Conservation (phyloP, 169 alveolate species). For the Fabrea salina region DNA sequence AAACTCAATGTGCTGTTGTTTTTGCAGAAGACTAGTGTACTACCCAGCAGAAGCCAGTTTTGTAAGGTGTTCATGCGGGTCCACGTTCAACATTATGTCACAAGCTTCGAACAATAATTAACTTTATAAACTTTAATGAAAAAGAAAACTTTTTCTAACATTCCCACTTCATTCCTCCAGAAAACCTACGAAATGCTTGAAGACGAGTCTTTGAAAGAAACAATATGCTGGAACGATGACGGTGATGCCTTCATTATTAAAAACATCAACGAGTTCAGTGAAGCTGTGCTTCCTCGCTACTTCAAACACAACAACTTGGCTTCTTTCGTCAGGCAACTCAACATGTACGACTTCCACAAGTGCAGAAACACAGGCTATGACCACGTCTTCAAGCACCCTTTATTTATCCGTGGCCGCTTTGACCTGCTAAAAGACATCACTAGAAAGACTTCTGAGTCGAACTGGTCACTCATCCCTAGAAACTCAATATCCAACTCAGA, state of each 20-base stretch:
- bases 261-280: conserved; percentile 23
- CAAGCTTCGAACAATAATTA: neutral
- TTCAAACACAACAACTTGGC: conserved; percentile 72
- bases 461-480: neutral
- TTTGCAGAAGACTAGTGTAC: too few species aligned
- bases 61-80: too few species aligned
- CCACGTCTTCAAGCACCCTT: conserved; percentile 27
- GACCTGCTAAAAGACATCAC: conserved; percentile 15
- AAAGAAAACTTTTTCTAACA: neutral
- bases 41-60: too few species aligned
- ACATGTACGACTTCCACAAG: conserved; percentile 77
- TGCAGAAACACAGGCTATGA: conserved; percentile 35
- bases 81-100: too few species aligned
- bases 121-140: conserved; percentile 11
- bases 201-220: neutral
- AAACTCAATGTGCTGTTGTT: too few species aligned
- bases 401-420: conserved; percentile 10
- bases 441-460: conserved; percentile 10
- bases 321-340: conserved; percentile 67
- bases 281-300: conserved; percentile 63
- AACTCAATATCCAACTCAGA: neutral
- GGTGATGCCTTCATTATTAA: conserved; percentile 16
- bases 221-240: conserved; percentile 27
- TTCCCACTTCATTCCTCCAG: conserved; percentile 28
- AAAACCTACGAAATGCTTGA: conserved; percentile 17